Base-by-base conservation (phyloP, 371 early-diverging fungal species). In the Rhizopus delemar region DNA sequence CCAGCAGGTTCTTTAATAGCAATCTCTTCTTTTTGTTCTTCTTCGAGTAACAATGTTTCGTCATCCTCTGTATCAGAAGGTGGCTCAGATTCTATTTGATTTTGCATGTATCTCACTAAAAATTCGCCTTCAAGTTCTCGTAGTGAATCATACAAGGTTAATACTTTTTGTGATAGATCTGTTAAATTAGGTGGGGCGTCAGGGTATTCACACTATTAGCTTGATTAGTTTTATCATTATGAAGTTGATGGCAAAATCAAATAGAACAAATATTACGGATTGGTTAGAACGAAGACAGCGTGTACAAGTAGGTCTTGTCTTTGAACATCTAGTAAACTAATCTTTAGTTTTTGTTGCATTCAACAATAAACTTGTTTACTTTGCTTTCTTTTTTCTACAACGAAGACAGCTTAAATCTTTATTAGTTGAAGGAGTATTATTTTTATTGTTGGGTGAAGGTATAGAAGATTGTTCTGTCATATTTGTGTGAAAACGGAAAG, bases 351-450 rank as follows among this genome's bases (percentile, higher is more conserved):
- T 32, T 35, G 39, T 41, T 22, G 22, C 22, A 22, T 22, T 22
- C 31, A 11, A 9, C 13, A 12, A 46, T 28, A 22, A 5, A n/a
- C 32, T 8, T 33, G 9, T 51, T 65, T 75, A 75, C 79, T 79
- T 79, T 62, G 79, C 79, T 71, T 79, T 79, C 69, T 79, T 79
- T 62, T 79, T 79, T 57, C 79, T 72, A 51, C 79, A 79, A 5
- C 76, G 69, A 50, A 79, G 53, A 61, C 79, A 79, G 38, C 79
- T 79, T 13, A 79, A 67, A 38, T 74, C 76, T 66, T 75, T 79
- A 48, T 57, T 70, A 6, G 60, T 60, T 34, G 52, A 34, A n/a
- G 58, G 39, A 35, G 54, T 43, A 11, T 5, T 22, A 22, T 22
- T 22, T 22, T 22, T 22, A 22, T 22, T n/a, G 46, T 29, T 31